These are phyloP conservation scores for Aphanocladium album DNA, from an alignment of 2,329 filamentous ascomycete genomes.

Conservation along the genomic window DNA sequence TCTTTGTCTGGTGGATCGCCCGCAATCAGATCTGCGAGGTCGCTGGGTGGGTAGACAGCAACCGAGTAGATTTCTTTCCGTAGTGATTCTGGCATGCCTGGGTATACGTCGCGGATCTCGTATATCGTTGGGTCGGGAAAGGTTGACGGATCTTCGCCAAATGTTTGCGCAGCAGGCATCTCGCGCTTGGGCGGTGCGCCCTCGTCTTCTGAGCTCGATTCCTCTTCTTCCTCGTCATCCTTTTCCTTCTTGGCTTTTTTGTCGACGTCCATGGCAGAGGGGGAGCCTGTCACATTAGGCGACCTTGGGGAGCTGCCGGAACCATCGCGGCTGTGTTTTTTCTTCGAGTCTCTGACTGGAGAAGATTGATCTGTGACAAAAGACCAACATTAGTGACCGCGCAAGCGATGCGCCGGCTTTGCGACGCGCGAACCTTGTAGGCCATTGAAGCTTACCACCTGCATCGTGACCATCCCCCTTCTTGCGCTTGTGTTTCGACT, in stretches of 20 bases:
- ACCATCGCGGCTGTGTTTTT: conserved; percentile 48
- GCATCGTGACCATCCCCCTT: conserved; percentile 46
- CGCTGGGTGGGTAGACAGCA: conserved; percentile 71
- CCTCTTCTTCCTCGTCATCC: conserved; percentile 39
- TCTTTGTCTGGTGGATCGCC: conserved; percentile 90
- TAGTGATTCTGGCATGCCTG: conserved; percentile 77
- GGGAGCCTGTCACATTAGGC: conserved; percentile 46
- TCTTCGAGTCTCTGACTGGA: conserved; percentile 48
- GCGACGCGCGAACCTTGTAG: neutral
- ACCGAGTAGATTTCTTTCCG: conserved; percentile 86
- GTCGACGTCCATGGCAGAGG: conserved; percentile 55
- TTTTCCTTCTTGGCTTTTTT: conserved; percentile 39
- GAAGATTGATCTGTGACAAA: conserved; percentile 45
- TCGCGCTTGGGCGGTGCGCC: conserved; percentile 57
- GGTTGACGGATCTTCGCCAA: conserved; percentile 87
- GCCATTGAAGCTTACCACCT: neutral
- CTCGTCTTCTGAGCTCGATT: conserved; percentile 54
- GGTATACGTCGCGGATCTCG: conserved; percentile 72
- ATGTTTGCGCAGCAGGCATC: conserved; percentile 76
- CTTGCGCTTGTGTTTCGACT: conserved; percentile 71
- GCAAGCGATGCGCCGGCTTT: neutral
- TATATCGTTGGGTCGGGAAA: conserved; percentile 91
- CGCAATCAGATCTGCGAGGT: conserved; percentile 79
- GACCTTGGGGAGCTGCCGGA: conserved; percentile 58
- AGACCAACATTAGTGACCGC: neutral